Base-by-base conservation (phyloP, 306 rosid genomes). In the Lathyrus aphaca region DNA sequence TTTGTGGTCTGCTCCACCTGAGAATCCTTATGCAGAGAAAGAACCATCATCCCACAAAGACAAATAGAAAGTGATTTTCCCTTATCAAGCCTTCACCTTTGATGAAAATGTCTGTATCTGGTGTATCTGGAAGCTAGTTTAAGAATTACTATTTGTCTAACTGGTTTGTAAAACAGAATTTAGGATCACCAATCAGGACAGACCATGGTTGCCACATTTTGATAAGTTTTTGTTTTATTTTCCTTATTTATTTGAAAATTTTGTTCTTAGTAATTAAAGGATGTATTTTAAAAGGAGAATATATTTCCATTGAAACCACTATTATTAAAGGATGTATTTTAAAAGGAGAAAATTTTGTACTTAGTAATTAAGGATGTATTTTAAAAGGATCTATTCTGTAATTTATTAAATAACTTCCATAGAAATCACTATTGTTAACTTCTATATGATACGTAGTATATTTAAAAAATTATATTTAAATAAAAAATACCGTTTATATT, bases 1-100 rank as follows among this genome's bases (percentile, higher is more conserved):
- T 77, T 80, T 95, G 25, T 91, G 96, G 97, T 77, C 71, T 70
- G 85, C 88, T 55, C 87, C 95, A 19, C 64, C 89, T 0, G 91
- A 86, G 76, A 71, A 81, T 83, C 96, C 97, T 77, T 91, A 82
- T 19, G 80, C 48, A 16, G 77, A 71, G 54, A 42, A 69, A 40
- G 65, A 77, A 59, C 73, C 84, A 78, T 74, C 73, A 21, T 35
- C 83, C 11, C 55, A 45, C 77, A 87, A 91, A 77, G 70, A 25
- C 59, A 77, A 75, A 68, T 83, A 77, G 82, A 55, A 45, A 69
- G 63, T 19, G 67, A 1, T 19, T 50, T 60, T 8, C 64, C 17
- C 67, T 43, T 42, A 12, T 32, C 66, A 13, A 19, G 8, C 9
- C 57, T 54, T 60, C 68, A 59, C 49, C 39, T 44, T 56, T 55